phyloP scores from a whole-genome alignment of 345 rosid species.

The Eucalyptus erythrocorys region DNA sequence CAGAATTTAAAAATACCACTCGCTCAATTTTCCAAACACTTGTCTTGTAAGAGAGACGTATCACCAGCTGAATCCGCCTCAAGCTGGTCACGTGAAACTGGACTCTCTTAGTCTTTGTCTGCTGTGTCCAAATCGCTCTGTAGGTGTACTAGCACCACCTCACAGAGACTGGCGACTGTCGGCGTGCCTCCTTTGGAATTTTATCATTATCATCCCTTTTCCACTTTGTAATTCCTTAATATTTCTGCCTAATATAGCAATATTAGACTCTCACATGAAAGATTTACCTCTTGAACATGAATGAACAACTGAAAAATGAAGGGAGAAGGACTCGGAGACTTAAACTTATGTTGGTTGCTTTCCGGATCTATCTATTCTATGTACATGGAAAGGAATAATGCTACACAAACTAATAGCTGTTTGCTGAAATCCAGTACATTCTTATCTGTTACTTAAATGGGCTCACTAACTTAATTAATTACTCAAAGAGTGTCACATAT shows the following conservation, averaged over 20 bases:
- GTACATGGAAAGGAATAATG: not conserved
- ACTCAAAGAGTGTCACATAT: not conserved
- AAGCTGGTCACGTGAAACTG: not conserved
- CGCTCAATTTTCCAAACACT: not conserved
- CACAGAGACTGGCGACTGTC: not conserved
- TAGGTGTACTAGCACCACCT: not conserved
- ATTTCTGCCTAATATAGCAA: not conserved
- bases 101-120: not conserved
- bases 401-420: not conserved
- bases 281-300: not conserved
- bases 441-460: not conserved
- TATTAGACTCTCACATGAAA: not conserved
- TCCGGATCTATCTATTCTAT: not conserved
- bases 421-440: not conserved
- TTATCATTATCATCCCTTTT: not conserved
- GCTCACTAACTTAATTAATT: not conserved
- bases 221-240: not conserved
- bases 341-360: not conserved
- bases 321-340: not conserved
- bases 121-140: not conserved
- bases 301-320: not conserved
- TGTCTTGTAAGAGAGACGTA: not conserved
- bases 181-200: not conserved
- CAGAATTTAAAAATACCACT: not conserved
- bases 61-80: not conserved